Conservation (phyloP, 495 filamentous ascomycete genomes). For the Cercophora scortea region DNA sequence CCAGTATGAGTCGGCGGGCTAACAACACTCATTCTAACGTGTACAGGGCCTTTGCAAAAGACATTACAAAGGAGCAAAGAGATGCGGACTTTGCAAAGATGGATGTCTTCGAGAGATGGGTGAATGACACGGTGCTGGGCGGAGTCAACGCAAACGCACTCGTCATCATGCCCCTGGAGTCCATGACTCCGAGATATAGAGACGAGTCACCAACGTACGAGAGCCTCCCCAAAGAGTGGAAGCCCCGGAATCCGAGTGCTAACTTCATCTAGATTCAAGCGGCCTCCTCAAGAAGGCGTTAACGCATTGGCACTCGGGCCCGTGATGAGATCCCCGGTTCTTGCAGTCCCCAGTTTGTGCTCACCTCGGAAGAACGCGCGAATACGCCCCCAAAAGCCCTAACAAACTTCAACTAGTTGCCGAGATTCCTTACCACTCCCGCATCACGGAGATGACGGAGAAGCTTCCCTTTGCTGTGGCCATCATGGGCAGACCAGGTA, state of each 20-base stretch:
- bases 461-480: background rate
- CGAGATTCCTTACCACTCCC: background rate
- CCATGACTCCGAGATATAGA: background rate
- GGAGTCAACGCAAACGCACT: background rate
- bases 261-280: background rate
- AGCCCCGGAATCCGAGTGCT: no score
- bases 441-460: background rate
- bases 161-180: background rate
- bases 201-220: background rate
- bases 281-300: background rate
- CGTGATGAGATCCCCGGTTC: background rate
- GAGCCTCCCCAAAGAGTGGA: no score
- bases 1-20: no score
- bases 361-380: background rate
- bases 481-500: background rate
- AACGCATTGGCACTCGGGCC: background rate
- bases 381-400: no score
- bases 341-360: background rate
- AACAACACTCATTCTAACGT: no score
- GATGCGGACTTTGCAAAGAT: background rate
- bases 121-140: background rate
- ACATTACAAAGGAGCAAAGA: background rate
- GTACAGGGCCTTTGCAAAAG: background rate
- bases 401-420: background rate
- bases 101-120: background rate